phyloP scores from a whole-genome alignment of 768 basidiomycete species.

The Erythrobasidium yunnanense region DNA sequence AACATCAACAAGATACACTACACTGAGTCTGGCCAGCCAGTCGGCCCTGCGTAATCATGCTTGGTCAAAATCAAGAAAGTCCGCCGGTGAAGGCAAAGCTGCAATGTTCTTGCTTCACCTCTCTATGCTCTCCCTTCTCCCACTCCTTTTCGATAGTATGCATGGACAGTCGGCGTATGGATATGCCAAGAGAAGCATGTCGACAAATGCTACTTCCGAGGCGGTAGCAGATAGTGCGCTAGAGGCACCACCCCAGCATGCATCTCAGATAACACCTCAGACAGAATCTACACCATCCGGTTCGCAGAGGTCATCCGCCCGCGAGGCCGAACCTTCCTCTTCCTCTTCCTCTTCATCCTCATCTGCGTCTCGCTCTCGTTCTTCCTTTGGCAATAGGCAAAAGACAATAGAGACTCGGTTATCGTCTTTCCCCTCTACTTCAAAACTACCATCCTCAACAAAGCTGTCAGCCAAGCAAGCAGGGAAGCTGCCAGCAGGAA shows the following conservation, averaged over 20 bases:
- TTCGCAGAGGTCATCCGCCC: too few species aligned
- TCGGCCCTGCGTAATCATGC: background rate
- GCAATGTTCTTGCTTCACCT: slow-evolving; percentile 18
- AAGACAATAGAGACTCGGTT: background rate
- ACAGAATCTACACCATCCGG: too few species aligned
- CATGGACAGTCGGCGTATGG: slow-evolving; percentile 14
- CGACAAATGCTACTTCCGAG: background rate
- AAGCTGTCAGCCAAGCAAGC: too few species aligned
- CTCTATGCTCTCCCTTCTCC: slow-evolving; percentile 17
- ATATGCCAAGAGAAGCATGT: background rate
- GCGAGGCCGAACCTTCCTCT: too few species aligned
- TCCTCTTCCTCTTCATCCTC: background rate
- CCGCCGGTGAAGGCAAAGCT: background rate
- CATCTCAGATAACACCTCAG: background rate
- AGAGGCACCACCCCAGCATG: background rate
- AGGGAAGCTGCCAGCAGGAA: too few species aligned
- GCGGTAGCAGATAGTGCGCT: too few species aligned
- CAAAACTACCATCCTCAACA: too few species aligned
- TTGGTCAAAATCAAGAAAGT: background rate
- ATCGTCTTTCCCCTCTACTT: background rate
- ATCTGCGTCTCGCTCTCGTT: background rate
- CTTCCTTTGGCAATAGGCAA: too few species aligned
- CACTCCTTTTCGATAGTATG: background rate
- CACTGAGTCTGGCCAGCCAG: background rate
- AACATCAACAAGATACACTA: slow-evolving; percentile 5